Evolutionary conservation across 1,284 basidiomycete genomes (phyloP).

Genomic region (Porogramme epimiltina): DNA sequence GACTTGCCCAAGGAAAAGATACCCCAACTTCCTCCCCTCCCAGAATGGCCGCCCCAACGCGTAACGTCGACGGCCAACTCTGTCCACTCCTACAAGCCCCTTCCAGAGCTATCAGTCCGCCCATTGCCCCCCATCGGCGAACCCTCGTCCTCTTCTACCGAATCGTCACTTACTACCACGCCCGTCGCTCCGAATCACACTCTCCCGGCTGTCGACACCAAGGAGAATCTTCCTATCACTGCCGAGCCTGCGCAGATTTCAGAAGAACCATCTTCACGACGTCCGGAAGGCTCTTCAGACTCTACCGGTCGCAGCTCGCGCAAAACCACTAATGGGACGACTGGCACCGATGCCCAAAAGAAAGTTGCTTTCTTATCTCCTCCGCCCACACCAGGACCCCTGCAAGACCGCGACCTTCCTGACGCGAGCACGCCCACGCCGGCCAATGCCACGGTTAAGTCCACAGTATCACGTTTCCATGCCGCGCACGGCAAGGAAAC

Average conservation of each 20-base stretch:
- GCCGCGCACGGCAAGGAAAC: conserved; percentile 68
- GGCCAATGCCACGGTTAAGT: conserved; percentile 48
- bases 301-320: conserved; percentile 53
- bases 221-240: conserved; percentile 29
- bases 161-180: conserved; percentile 38
- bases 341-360: conserved; percentile 59
- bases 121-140: conserved; percentile 55
- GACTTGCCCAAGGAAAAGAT: conserved; percentile 62
- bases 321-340: conserved; percentile 50
- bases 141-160: conserved; percentile 29
- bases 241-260: conserved; percentile 36
- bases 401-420: conserved; percentile 37
- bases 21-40: conserved; percentile 57
- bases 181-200: conserved; percentile 28
- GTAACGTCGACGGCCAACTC: conserved; percentile 47
- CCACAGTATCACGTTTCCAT: conserved; percentile 73
- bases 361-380: conserved; percentile 85
- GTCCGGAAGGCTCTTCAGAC: conserved; percentile 39
- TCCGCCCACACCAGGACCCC: conserved; percentile 59
- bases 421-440: conserved; percentile 40
- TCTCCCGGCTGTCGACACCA: conserved; percentile 24
- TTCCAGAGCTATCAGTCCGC: conserved; percentile 61
- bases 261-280: conserved; percentile 20
- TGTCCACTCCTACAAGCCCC: conserved; percentile 61
- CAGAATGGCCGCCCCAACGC: conserved; percentile 53